These are phyloP conservation scores for Debaryomyces tyrocola DNA, from an alignment of 805 yeast species.

Conservation along the genomic window DNA sequence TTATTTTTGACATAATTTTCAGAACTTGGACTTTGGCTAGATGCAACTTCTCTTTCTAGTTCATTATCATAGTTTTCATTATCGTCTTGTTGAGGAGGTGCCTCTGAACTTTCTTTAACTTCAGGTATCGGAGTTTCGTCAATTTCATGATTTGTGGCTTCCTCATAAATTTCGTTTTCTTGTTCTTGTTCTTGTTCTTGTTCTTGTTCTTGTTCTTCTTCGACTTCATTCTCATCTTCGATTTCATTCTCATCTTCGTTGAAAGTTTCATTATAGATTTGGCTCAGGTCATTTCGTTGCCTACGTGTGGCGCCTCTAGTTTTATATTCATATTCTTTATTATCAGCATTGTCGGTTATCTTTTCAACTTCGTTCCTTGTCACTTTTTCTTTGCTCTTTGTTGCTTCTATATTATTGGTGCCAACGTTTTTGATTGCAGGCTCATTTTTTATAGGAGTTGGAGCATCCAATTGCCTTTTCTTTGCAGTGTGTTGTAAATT, in stretches of 20 bases:
- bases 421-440: not conserved
- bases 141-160: not conserved
- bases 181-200: conserved; percentile 3
- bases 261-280: not conserved
- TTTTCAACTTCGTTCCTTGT: not conserved
- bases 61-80: not conserved
- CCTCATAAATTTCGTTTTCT: not conserved
- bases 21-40: not conserved
- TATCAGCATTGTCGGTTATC: not conserved
- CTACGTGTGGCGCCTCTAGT: not conserved
- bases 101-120: not conserved
- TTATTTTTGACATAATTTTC: not conserved
- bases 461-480: not conserved
- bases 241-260: conserved; percentile 8
- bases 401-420: not conserved
- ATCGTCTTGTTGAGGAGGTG: not conserved
- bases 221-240: conserved; percentile 4
- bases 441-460: not conserved
- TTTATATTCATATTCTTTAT: not conserved
- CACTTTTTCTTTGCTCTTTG: no score
- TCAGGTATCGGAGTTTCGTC: not conserved
- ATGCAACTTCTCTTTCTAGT: not conserved
- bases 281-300: no score
- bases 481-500: conserved; percentile 10
- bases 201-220: conserved; percentile 4